Evolutionary conservation across 495 filamentous ascomycete species (phyloP).

Genomic region (Staphylotrichum longicolle): DNA sequence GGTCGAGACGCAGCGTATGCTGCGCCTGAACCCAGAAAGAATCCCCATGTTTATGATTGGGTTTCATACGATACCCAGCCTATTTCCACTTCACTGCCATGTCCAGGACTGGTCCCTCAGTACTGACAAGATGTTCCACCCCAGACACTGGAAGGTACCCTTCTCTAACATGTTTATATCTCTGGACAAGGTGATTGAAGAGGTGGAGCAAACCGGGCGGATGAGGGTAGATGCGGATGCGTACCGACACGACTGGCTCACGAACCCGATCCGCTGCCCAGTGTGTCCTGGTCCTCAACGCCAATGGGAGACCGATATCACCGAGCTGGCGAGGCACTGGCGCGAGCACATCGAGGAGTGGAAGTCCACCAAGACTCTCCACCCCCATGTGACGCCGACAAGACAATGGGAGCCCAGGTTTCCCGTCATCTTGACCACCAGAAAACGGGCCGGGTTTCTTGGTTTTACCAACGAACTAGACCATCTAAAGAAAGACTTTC

Average conservation of each 20-base stretch:
- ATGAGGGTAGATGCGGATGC: neutral
- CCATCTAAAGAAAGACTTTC: neutral
- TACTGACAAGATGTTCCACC: constrained; percentile 5
- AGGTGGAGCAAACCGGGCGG: neutral
- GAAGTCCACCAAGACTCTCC: constrained; percentile 5
- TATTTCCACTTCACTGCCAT: constrained; percentile 7
- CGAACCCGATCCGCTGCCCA: constrained; percentile 10
- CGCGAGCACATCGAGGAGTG: constrained; percentile 3
- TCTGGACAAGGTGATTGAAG: constrained; percentile 4
- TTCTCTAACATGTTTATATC: constrained; percentile 9
- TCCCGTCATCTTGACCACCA: constrained; percentile 6
- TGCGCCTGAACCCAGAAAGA: neutral
- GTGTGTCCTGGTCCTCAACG: constrained; percentile 5
- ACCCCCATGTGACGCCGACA: neutral
- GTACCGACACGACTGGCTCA: neutral
- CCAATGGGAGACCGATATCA: constrained; percentile 3
- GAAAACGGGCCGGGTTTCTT: neutral
- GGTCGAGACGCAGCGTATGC: neutral
- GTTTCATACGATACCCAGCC: neutral
- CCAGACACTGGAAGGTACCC: constrained; percentile 7
- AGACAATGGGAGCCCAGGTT: constrained; percentile 3
- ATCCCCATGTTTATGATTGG: neutral
- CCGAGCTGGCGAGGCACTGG: neutral
- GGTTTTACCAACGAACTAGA: constrained; percentile 1
- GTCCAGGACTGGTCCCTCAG: constrained; percentile 1